Base-by-base conservation (phyloP, 495 filamentous ascomycete species). In the Parathielavia hyrcaniae region DNA sequence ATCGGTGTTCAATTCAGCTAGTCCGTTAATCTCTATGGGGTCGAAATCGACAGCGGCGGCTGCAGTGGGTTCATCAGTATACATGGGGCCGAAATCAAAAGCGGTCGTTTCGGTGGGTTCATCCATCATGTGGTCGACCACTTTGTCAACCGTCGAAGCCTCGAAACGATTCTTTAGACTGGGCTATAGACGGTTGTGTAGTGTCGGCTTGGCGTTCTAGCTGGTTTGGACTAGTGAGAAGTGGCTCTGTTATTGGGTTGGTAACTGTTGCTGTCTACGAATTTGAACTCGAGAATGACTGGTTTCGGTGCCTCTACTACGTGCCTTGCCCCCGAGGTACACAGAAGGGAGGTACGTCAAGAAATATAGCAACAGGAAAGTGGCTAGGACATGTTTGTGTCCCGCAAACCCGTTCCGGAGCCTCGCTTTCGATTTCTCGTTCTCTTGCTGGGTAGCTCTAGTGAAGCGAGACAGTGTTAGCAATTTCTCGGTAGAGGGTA, bases 11-110 rank as follows among this genome's bases (percentile, higher is more conserved):
- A 34, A 48, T 48, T 48, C 26, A 47, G 53, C 23, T 48, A 22
- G 26, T 22, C 40, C 51, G 39, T 55, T 36, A 40, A 60, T 50
- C 13, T 60, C 57, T n/a, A n/a, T n/a, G n/a, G n/a, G n/a, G 39
- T 50, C 55, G 46, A 59, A 53, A 53, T 32, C 41, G 16, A 46
- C 12, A 46, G 47, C 38, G 49, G 0, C 46, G 16, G 47, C 36
- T 53, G 50, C 32, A 36, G 34, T 50, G 2, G 35, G 45, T 26
- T 30, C 22, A 50, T 50, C 46, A 13, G 50, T 58, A 22, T 50
- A 36, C 43, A 58, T 58, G 13, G 14, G 34, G 55, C 51, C 19
- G 35, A 10, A 30, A 30, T 30, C 26, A 30, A 6, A n/a, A n/a
- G n/a, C n/a, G n/a, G n/a, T n/a, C n/a, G n/a, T n/a, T 38, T 40